Evolutionary conservation across 306 rosid species (phyloP).

Genomic region (Cicer bijugum): DNA sequence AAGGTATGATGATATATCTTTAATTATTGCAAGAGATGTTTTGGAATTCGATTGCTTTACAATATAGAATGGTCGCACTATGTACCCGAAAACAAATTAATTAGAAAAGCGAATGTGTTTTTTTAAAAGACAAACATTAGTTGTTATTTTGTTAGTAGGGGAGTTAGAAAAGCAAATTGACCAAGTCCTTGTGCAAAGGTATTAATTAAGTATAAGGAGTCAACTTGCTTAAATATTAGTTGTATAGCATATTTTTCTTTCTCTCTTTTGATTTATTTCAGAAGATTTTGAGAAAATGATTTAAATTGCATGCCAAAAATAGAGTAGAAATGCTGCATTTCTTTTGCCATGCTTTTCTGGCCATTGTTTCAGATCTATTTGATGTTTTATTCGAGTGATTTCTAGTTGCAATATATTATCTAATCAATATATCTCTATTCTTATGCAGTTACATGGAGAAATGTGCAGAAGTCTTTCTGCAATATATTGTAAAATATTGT

Average conservation of each 20-base stretch:
- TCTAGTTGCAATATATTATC: not conserved
- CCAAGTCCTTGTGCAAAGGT: not conserved
- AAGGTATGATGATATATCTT: slow-evolving; percentile 61
- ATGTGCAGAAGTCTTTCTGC: slow-evolving; percentile 88
- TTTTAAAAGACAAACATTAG: not conserved
- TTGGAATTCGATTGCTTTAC: slow-evolving; percentile 17
- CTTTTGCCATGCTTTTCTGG: slow-evolving; percentile 18
- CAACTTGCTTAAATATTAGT: slow-evolving; percentile 22
- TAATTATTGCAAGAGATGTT: slow-evolving; percentile 36
- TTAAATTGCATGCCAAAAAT: slow-evolving; percentile 22
- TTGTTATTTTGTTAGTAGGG: not conserved
- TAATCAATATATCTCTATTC: slow-evolving; percentile 39
- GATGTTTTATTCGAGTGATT: not conserved
- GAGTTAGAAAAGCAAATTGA: not conserved
- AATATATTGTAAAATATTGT: slow-evolving; percentile 75
- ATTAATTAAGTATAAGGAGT: slow-evolving; percentile 11
- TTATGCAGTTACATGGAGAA: slow-evolving; percentile 82
- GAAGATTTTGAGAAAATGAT: slow-evolving; percentile 29
- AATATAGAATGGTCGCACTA: not conserved
- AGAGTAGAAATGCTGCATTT: slow-evolving; percentile 30
- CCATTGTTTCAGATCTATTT: not conserved
- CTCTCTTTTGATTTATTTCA: not conserved
- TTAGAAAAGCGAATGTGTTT: not conserved
- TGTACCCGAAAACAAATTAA: not conserved
- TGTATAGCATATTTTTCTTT: not conserved